Percentiles rank a stretch among this genome's conserved stretches.
phyloP scores from a whole-genome alignment of 176 grass and related monocot species.

The Musa troglodytarum region DNA sequence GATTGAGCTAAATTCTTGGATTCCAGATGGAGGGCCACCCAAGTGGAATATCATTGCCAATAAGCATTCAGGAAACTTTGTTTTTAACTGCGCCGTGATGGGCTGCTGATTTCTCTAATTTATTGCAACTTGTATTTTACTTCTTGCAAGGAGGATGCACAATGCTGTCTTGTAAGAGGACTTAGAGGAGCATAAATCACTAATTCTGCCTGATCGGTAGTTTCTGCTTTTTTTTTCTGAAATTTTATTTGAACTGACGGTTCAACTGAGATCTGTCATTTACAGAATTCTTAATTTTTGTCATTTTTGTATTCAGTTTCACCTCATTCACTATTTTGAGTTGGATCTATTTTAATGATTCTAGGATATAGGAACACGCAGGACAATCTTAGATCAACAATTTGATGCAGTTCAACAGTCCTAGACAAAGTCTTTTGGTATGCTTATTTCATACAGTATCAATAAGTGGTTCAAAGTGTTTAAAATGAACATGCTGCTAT shows the following conservation, averaged over 20 bases:
- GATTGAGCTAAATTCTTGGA: conserved; percentile 87
- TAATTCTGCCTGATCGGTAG: conserved; percentile 21
- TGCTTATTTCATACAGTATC: too few species aligned
- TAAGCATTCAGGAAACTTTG: conserved; percentile 64
- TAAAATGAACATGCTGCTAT: too few species aligned
- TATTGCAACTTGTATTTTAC: conserved; percentile 40
- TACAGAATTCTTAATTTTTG: conserved; percentile 52
- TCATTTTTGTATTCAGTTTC: conserved; percentile 46
- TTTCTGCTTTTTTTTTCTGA: neutral
- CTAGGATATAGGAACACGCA: conserved; percentile 42
- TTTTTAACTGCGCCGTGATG: conserved; percentile 98
- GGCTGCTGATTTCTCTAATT: conserved; percentile 64
- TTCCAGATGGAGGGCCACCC: conserved; percentile 45
- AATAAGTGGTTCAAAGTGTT: too few species aligned
- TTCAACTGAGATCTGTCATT: conserved; percentile 28
- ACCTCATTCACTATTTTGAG: conserved; percentile 51
- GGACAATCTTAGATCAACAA: conserved; percentile 59
- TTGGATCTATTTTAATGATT: conserved; percentile 38
- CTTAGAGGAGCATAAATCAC: conserved; percentile 7
- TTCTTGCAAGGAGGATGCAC: conserved; percentile 1
- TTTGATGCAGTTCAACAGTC: too few species aligned
- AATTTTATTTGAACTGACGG: conserved; percentile 32
- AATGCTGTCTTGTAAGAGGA: neutral
- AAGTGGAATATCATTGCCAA: conserved; percentile 71
- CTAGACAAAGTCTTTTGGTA: too few species aligned